Evolutionary conservation across 1,284 basidiomycete genomes (phyloP).

Genomic region (Tilletia indica): DNA sequence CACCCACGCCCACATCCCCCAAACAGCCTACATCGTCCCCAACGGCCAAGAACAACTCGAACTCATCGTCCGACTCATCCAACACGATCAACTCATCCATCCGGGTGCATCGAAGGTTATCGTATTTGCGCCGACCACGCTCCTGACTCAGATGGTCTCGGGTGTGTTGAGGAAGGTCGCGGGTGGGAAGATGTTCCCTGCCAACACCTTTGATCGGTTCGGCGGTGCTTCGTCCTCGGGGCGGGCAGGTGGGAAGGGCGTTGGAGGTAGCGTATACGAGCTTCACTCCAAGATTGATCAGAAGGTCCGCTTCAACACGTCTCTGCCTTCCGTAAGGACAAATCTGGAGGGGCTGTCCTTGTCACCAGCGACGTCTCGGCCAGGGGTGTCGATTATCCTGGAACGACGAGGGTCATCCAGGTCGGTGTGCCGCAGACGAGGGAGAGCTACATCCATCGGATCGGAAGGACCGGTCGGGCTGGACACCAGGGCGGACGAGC

Average conservation of each 20-base stretch:
- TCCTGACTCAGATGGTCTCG: conserved; percentile 70
- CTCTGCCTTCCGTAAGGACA: conserved; percentile 70
- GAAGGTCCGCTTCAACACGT: conserved; percentile 66
- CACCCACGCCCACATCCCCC: conserved; percentile 75
- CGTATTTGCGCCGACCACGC: conserved; percentile 86
- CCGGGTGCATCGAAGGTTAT: conserved; percentile 74
- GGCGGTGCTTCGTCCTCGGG: not conserved
- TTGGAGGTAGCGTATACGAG: conserved; percentile 62
- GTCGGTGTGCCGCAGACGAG: conserved; percentile 72
- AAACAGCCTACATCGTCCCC: conserved; percentile 76
- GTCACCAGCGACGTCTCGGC: conserved; percentile 60
- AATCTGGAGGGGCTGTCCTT: conserved; percentile 57
- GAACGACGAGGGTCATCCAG: conserved; percentile 89
- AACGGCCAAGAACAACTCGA: conserved; percentile 71
- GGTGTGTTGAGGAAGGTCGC: not conserved
- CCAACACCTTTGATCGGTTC: conserved; percentile 24
- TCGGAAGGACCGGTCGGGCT: conserved; percentile 85
- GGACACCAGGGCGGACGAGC: conserved; percentile 68
- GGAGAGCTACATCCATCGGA: conserved; percentile 85
- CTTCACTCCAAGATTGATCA: conserved; percentile 82
- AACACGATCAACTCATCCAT: conserved; percentile 82
- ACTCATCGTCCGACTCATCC: conserved; percentile 75
- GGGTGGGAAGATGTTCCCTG: conserved; percentile 58
- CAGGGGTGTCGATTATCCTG: conserved; percentile 62
- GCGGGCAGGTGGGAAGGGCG: not conserved